These are phyloP conservation scores for Skeletonema menzelii DNA, from an alignment of 108 stramenopile species.

Conservation along the genomic window DNA sequence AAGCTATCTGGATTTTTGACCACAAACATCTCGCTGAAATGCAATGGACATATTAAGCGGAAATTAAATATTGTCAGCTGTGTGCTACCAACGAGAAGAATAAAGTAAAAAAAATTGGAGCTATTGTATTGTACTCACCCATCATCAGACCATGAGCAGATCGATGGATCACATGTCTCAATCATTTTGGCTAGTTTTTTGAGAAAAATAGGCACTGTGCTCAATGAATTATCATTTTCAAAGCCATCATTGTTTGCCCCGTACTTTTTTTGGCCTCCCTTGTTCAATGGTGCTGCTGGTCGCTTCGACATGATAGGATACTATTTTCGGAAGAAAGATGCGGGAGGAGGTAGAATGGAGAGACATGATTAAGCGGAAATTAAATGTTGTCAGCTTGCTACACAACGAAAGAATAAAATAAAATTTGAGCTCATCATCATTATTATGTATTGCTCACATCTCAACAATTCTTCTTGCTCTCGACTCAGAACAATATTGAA, in stretches of 20 bases:
- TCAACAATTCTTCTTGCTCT: no score
- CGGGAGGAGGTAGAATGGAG: not conserved
- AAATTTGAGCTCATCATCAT: no score
- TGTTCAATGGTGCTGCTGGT: not conserved
- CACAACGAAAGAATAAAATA: not conserved
- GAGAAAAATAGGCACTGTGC: constrained; percentile 79
- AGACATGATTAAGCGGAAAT: not conserved
- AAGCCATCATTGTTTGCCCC: not conserved
- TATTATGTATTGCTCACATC: no score
- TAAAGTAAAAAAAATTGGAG: no score
- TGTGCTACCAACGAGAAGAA: no score
- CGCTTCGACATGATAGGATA: not conserved
- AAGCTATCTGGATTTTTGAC: constrained; percentile 84
- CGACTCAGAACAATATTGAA: not conserved
- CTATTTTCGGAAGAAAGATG: not conserved
- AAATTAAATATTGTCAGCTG: no score
- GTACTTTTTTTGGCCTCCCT: not conserved
- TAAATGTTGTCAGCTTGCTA: not conserved
- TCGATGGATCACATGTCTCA: constrained; percentile 67
- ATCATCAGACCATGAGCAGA: constrained; percentile 78
- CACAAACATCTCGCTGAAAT: constrained; percentile 86
- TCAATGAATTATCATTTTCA: not conserved
- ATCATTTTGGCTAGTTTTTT: constrained; percentile 90
- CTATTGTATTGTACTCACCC: no score
- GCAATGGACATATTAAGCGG: no score